These are phyloP conservation scores for Hibiscus syriacus DNA, from an alignment of 345 rosid species.

Conservation along the genomic window DNA sequence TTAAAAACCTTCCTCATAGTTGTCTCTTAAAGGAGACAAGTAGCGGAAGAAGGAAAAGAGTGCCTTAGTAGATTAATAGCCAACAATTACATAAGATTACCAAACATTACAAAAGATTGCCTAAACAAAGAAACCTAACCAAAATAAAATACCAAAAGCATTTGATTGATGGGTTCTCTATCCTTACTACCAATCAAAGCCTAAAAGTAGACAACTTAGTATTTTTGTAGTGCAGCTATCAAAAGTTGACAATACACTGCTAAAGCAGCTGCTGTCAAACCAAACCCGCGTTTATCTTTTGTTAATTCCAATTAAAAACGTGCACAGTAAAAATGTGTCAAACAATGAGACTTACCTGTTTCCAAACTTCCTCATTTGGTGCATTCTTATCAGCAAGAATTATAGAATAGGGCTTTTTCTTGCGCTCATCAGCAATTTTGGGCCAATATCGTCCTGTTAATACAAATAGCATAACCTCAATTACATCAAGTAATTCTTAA, in stretches of 20 bases:
- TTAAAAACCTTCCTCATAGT: too few relatives aligned
- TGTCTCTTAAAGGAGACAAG: too few relatives aligned
- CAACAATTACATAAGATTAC: too few relatives aligned
- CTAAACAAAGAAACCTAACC: too few relatives aligned
- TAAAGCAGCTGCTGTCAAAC: neutral
- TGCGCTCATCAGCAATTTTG: conserved; percentile 65
- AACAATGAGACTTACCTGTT: conserved; percentile 49
- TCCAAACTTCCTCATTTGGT: conserved; percentile 99
- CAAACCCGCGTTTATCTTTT: neutral
- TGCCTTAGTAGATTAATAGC: too few relatives aligned
- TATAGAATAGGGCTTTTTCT: conserved; percentile 73
- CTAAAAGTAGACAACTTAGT: neutral
- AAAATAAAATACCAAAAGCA: too few relatives aligned
- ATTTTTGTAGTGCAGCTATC: neutral
- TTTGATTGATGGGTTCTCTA: too few relatives aligned
- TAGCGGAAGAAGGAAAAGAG: too few relatives aligned
- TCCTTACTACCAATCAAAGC: too few relatives aligned
- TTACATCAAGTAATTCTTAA: neutral
- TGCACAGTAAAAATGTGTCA: neutral
- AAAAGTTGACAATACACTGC: neutral
- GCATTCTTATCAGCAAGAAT: conserved; percentile 98
- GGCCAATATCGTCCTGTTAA: conserved; percentile 78
- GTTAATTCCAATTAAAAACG: neutral
- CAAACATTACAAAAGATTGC: too few relatives aligned
- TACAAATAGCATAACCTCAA: conserved; percentile 6